Evolutionary conservation across 2,329 filamentous ascomycete species (phyloP), one percentile per base, ranked within the genome.

Genomic region (Gyromitra esculenta): DNA sequence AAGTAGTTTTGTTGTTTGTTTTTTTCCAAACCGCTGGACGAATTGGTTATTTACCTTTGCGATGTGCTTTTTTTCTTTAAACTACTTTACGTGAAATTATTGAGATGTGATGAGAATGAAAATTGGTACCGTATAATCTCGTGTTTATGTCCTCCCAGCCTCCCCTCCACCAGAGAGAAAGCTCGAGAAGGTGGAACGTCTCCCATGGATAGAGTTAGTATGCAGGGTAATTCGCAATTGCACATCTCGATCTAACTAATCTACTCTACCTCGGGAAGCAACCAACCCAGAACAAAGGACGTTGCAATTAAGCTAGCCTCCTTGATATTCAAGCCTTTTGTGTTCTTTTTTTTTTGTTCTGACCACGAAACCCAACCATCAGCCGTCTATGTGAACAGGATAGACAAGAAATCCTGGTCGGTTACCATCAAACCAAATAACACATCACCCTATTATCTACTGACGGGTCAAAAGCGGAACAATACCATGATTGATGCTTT

Each of bases 11-110:
- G 18, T 21, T 21, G 18, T 45, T 45, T 43, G 13, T 18, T 37
- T 45, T 15, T 13, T 21, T 45, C 21, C 63, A 67, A 73, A 15
- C 45, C 63, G 45, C 71, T 62, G 56, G 71, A 9, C 54, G 56
- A 37, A 73, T 68, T 56, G 45, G 54, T 68, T 59, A 37, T 18
- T 62, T 64, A 57, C 31, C 41, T 31, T 43, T 39, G 8, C 18
- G 5, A 52, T 39, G n/a, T 56, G 21, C 37, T 18, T n/a, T 21
- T 11, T 7, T 39, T n/a, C n/a, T 21, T 21, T 21, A 21, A 21
- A 21, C 8, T n/a, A 4, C 7, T 15, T 41, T 21, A 9, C n/a
- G 15, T 18, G 11, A 25, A 57, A 57, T n/a, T n/a, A 66, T 43
- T 65, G 18, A 7, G 39, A 62, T 18, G 18, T 45, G 41, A 63